Base-by-base conservation (phyloP, 2,329 filamentous ascomycete species). In the Aspergillus tamarii region DNA sequence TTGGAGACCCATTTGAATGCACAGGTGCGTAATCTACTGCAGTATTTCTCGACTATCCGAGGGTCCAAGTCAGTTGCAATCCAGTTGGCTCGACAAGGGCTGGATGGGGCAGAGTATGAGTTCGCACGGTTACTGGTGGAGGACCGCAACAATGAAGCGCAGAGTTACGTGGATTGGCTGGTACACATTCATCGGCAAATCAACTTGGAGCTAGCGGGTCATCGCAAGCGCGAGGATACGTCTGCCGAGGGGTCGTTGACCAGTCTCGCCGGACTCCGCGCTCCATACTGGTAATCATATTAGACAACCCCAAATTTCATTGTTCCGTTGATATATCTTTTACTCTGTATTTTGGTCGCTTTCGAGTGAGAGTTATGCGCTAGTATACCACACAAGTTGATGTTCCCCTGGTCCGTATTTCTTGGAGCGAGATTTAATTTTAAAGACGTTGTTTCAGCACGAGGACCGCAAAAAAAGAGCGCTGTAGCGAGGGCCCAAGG, bases 141-240 rank as follows among this genome's bases (percentile, higher is more conserved):
- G 80, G 95, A 99, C 75, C 87, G 95, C 68, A 98, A 98, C 78
- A 97, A 97, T 70, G 95, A 99, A 81, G 95, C 95, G 41, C 94
- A 96, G 81, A 96, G 92, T 76, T 99, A 98, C 79, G 95, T 98
- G 39, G 95, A 99, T 81, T 99, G 95, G 95, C 84, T 99, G 73
- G 95, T 99, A 63, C 92, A 97, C 78, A 86, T 98, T 66, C 95
- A 99, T 80, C 90, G 94, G 72, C 89, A 91, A 70, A 95, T 99
- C 68, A 94, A 97, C 76, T 84, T 97, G 67, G 95, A 99, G 86
- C 77, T 88, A 69, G 83, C 84, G 55, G 82, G 82, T 41, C 82
- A 83, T 66, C 77, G 81, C 58, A 82, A 81, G 70, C 81, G 79
- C 64, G 81, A 82, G n/a, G 80, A 83, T 46, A 73, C 75, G 16